Percentiles rank a stretch among this genome's conserved stretches.
Conservation (phyloP, 768 basidiomycete species). For the Auriscalpium vulgare region DNA sequence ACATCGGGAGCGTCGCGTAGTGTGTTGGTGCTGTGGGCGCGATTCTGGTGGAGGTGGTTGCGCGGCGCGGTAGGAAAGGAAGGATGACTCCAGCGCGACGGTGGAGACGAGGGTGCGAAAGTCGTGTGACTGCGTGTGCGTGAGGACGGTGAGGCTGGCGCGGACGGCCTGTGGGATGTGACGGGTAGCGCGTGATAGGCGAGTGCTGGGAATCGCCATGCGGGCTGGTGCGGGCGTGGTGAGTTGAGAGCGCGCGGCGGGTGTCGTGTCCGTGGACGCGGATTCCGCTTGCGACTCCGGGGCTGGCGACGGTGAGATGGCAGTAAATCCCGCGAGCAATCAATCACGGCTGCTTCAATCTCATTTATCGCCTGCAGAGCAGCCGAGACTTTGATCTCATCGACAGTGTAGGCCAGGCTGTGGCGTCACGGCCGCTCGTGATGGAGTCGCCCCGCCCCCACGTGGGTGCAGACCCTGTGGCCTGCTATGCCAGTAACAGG, state of each 20-base stretch:
- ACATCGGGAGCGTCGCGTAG: conserved; percentile 1
- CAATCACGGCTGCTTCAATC: neutral
- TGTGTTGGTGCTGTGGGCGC: conserved; percentile 1
- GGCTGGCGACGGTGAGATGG: neutral
- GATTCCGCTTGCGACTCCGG: conserved; percentile 17
- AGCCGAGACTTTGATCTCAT: neutral
- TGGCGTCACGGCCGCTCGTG: conserved; percentile 6
- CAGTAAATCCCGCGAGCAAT: neutral
- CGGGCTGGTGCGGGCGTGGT: conserved; percentile 1
- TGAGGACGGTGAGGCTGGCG: conserved; percentile 26
- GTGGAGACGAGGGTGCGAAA: conserved; percentile 36
- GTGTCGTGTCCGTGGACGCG: conserved; percentile 26
- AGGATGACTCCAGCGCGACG: conserved; percentile 41
- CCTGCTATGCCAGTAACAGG: conserved; percentile 41
- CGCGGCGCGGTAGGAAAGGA: conserved; percentile 27
- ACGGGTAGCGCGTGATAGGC: conserved; percentile 18
- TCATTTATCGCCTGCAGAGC: neutral
- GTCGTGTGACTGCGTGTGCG: conserved; percentile 25
- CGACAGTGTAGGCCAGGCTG: neutral
- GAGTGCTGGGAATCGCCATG: conserved; percentile 6
- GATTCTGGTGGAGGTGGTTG: conserved; percentile 2
- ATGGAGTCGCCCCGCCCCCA: neutral
- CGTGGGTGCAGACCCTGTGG: conserved; percentile 2
- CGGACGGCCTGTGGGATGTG: conserved; percentile 27
- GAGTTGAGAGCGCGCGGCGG: conserved; percentile 21